A percentile compares a stretch with the other conserved stretches of the same genome.
Conservation (phyloP, 371 early-diverging fungal genomes). For the Mortierella sp. region DNA sequence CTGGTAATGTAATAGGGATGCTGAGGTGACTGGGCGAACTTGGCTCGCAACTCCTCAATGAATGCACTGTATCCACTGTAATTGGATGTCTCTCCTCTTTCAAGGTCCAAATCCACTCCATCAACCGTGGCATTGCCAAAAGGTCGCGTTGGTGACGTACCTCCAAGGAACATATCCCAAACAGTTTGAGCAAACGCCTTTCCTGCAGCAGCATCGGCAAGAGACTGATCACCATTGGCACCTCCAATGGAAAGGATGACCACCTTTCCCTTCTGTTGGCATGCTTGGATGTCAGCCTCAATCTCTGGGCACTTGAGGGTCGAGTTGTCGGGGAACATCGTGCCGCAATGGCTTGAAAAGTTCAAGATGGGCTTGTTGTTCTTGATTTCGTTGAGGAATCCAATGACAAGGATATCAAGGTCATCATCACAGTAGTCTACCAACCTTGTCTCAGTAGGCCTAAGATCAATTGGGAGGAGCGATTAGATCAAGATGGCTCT, state of each 20-base stretch:
- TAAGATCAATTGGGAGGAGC: too few relatives aligned
- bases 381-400: constrained; percentile 67
- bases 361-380: constrained; percentile 60
- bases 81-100: constrained; percentile 3
- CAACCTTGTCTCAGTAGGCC: too few relatives aligned
- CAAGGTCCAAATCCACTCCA: constrained; percentile 75
- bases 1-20: constrained; percentile 70
- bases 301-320: constrained; percentile 57
- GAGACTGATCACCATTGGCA: constrained; percentile 70
- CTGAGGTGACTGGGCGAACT: constrained; percentile 39
- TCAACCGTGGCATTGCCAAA: constrained; percentile 71
- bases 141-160: constrained; percentile 62
- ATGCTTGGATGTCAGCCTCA: constrained; percentile 53
- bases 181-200: constrained; percentile 65
- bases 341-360: constrained; percentile 68
- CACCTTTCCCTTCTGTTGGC: constrained; percentile 71
- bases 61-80: constrained; percentile 41
- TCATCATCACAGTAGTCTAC: too few relatives aligned
- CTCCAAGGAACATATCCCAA: constrained; percentile 72
- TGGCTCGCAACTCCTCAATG: constrained; percentile 56
- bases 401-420: constrained; percentile 23
- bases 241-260: constrained; percentile 77
- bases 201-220: constrained; percentile 61
- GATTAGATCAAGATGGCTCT: too few relatives aligned
- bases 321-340: constrained; percentile 55